Evolutionary conservation across 164 flowering plant genomes (phyloP), one percentile per base, ranked within the genome.

Genomic region (Brasenia schreberi): DNA sequence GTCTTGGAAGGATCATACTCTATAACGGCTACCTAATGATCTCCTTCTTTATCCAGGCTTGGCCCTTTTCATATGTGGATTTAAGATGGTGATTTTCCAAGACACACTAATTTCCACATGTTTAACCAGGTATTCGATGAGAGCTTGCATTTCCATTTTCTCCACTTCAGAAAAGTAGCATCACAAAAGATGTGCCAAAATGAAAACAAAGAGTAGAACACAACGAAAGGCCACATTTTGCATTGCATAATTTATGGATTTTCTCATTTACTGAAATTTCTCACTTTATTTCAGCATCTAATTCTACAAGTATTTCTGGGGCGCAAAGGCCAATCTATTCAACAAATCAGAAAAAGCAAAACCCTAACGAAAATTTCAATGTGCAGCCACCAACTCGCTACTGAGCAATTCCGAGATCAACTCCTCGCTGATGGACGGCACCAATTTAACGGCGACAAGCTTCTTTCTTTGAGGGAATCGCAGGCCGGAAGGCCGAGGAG

Each of bases 381-480:
- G 81, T 14, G 74, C 77, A 65, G 70, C 72, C 63, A 81, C 63
- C 59, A 73, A 43, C 70, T 77, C 79, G 18, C 71, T 27, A 61
- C 19, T 64, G 39, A 72, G 68, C 44, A 71, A 45, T 67, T 79
- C 80, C 59, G 75, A 19, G 16, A 75, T 9, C 12, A 77, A 61
- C 65, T 71, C 79, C 0, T 70, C 7, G 17, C 73, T 33, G 16
- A 49, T 49, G 14, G 59, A 79, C 1, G 71, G 23, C 9, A 62
- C 71, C 0, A 79, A 70, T 73, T 73, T 76, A 4, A 77, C 43
- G 0, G 82, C 84, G 18, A 77, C 74, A 44, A 81, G 82, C 71
- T 74, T 75, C 79, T 81, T 81, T 71, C 82, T 73, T 66, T 73
- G 77, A 0, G 76, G 78, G 64, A 66, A 74, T 2, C 74, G 69